phyloP scores from a whole-genome alignment of 768 basidiomycete species.

The Russula griseocarnosa region DNA sequence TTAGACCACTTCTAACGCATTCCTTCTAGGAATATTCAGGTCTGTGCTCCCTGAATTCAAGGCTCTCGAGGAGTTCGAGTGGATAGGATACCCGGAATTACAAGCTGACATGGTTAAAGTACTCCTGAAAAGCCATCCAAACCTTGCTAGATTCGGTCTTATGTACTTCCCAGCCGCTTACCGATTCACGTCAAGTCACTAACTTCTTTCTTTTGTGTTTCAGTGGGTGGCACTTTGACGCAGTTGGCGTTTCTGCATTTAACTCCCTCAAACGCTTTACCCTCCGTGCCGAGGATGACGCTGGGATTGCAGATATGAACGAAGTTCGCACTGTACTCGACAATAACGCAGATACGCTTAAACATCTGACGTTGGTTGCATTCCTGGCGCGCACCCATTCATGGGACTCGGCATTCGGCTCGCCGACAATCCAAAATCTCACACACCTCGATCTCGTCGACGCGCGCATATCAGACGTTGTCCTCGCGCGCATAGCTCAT shows the following conservation, averaged over 20 bases:
- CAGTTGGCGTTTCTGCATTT: conserved; percentile 63
- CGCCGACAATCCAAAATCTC: too few species aligned
- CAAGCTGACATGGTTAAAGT: conserved; percentile 62
- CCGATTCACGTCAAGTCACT: neutral
- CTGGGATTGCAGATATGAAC: conserved; percentile 37
- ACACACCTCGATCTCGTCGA: too few species aligned
- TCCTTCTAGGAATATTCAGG: conserved; percentile 52
- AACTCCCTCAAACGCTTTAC: conserved; percentile 59
- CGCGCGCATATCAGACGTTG: too few species aligned
- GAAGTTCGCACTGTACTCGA: too few species aligned
- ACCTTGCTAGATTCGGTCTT: conserved; percentile 53
- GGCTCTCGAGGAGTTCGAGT: conserved; percentile 59
- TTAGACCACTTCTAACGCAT: conserved; percentile 53
- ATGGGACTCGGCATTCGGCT: too few species aligned
- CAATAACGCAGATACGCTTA: too few species aligned
- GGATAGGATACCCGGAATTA: conserved; percentile 75
- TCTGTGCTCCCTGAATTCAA: conserved; percentile 61
- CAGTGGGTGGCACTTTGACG: conserved; percentile 72
- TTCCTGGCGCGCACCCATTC: too few species aligned
- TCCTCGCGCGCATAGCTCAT: too few species aligned
- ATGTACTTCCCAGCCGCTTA: conserved; percentile 40
- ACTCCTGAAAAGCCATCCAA: conserved; percentile 50
- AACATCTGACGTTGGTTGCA: too few species aligned
- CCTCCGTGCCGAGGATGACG: conserved; percentile 65
- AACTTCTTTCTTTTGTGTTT: neutral